Evolutionary conservation across 2,329 filamentous ascomycete genomes (phyloP).

Genomic region (Calonectria crousiana): DNA sequence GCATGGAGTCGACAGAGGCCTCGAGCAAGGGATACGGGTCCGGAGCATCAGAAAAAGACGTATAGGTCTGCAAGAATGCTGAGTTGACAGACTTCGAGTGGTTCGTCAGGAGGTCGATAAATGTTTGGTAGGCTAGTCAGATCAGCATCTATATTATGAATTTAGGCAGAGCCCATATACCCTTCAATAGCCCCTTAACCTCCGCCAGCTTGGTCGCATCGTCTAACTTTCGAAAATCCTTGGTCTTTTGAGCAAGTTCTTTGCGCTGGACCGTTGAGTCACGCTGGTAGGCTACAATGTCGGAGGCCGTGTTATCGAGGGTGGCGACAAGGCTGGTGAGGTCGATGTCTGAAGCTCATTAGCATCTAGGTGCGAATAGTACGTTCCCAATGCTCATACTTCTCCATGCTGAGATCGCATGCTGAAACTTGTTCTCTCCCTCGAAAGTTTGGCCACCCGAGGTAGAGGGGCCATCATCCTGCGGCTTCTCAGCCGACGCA

Average conservation of each 20-base stretch:
- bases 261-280: constrained; percentile 97
- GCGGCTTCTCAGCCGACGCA: constrained; percentile 40
- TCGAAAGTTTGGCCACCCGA: constrained; percentile 52
- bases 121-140: constrained; percentile 87
- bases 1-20: constrained; percentile 93
- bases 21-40: constrained; percentile 97
- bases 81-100: constrained; percentile 96
- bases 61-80: constrained; percentile 93
- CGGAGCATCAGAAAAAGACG: constrained; percentile 92
- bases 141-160: constrained; percentile 20
- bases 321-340: constrained; percentile 85
- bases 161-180: constrained; percentile 54
- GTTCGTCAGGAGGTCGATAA: constrained; percentile 95
- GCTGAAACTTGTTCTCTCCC: constrained; percentile 93
- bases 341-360: constrained; percentile 77
- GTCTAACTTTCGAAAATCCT: constrained; percentile 95
- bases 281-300: constrained; percentile 92
- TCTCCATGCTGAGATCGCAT: constrained; percentile 95
- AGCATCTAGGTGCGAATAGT: constrained; percentile 23
- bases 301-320: constrained; percentile 93
- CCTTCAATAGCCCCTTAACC: constrained; percentile 90
- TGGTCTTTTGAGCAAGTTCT: constrained; percentile 98
- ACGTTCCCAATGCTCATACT: constrained; percentile 65
- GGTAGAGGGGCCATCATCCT: constrained; percentile 29
- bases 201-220: constrained; percentile 88